A percentile compares a stretch with the other conserved stretches of the same genome.
These are phyloP conservation scores for Trichophyton mentagrophytes DNA, from an alignment of 2,329 filamentous ascomycete species.

Conservation along the genomic window DNA sequence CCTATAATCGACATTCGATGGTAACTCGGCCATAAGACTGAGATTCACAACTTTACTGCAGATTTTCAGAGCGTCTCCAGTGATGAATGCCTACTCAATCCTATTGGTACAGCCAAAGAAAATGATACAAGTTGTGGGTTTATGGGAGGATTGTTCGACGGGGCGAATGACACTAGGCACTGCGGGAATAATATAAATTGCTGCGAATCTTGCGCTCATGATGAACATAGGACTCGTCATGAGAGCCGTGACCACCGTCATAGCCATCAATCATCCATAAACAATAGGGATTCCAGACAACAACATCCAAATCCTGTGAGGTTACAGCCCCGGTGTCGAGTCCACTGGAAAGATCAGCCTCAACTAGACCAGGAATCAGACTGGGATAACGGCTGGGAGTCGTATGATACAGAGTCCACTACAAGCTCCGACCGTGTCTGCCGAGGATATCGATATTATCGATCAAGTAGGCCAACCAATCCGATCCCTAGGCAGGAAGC, in stretches of 20 bases:
- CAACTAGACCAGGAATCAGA: neutral
- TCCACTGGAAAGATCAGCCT: neutral
- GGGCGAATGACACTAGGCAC: conserved; percentile 4
- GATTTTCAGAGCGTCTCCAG: conserved; percentile 1
- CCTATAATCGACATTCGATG: too few relatives aligned
- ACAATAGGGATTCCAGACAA: neutral
- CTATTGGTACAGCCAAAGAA: neutral
- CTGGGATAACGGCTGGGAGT: neutral
- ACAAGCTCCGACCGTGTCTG: neutral
- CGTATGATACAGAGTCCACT: neutral
- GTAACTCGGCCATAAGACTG: neutral
- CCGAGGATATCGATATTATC: neutral
- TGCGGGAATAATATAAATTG: neutral
- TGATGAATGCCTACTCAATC: neutral
- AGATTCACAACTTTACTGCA: neutral
- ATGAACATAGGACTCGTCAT: neutral
- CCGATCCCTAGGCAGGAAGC: neutral
- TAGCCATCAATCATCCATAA: neutral
- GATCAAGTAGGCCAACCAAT: neutral
- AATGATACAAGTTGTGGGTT: conserved; percentile 1
- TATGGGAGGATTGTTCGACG: conserved; percentile 11
- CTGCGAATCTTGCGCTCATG: neutral
- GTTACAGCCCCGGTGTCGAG: neutral
- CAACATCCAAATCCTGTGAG: neutral
- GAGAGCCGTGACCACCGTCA: neutral